Evolutionary conservation across 2,329 filamentous ascomycete genomes (phyloP), one percentile per base, ranked within the genome.

Genomic region (Diaporthe sp.): DNA sequence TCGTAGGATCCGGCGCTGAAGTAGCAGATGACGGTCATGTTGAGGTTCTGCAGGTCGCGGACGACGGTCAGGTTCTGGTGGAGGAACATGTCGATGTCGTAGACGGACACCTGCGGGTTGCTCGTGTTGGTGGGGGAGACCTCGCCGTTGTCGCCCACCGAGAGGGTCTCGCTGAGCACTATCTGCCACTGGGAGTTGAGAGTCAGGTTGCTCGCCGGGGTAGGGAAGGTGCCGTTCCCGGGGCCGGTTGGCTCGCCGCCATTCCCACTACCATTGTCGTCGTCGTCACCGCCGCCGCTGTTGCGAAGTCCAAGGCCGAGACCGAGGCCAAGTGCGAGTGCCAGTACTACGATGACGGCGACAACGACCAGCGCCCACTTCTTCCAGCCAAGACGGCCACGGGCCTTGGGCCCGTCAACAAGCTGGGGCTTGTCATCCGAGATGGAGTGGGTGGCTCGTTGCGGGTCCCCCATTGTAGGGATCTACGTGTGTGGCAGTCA

Each of bases 1-100:
- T 95, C 93, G 78, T 89, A 94, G 10, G 90, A 92, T 1, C 93
- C 93, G 0, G 92, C 92, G 69, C 90, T 92, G 84, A 95, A 95
- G 83, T 95, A 95, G 85, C 93, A 95, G 74, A 95, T 92, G 71
- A 94, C 89, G 76, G 89, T 91, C 79, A 89, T 89, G 12, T 87
- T 88, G 38, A 86, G 79, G 4, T 77, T 77, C 55, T 91, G 87
- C 19, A 92, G 83, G 7, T 81, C 80, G 4, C 81, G 75, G 68
- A 92, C 89, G 1, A 78, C 77, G 4, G 83, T 86, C 9, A 82
- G 79, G 19, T 84, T 83, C 8, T 84, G 81, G 68, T 88, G 89
- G 73, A 87, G 84, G 81, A 92, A 91, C 17, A 91, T 84, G 75
- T 90, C 86, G 74, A 93, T 91, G 80, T 93, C 91, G 81, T 89